Conservation (phyloP, 169 alveolate genomes). For the Eimeria falciformis region DNA sequence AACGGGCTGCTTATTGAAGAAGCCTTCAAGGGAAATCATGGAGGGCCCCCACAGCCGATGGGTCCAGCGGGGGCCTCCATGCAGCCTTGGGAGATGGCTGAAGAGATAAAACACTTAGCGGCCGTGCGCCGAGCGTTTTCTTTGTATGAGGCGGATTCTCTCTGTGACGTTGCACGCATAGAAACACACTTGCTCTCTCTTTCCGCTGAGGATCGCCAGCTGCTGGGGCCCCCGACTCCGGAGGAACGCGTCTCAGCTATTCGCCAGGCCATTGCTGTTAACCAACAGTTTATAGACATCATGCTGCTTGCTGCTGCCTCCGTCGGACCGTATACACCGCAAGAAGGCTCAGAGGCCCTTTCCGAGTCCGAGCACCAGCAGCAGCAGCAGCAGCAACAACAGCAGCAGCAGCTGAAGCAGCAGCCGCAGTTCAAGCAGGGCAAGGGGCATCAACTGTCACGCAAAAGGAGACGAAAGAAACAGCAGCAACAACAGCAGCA, state of each 20-base stretch:
- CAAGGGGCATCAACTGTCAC: background rate
- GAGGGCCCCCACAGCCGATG: background rate
- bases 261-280: slow-evolving; percentile 51
- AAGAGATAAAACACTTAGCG: slow-evolving; percentile 65
- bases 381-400: slow-evolving; percentile 38
- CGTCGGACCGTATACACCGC: slow-evolving; percentile 27
- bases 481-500: slow-evolving; percentile 44
- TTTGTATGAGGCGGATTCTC: slow-evolving; percentile 60
- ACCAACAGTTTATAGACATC: slow-evolving; percentile 75
- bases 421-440: slow-evolving; percentile 11
- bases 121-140: slow-evolving; percentile 61
- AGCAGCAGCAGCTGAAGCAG: slow-evolving; percentile 5
- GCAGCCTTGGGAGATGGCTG: slow-evolving; percentile 40
- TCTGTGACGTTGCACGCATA: slow-evolving; percentile 72
- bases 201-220: slow-evolving; percentile 41
- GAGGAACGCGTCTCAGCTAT: slow-evolving; percentile 42
- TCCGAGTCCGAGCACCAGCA: background rate
- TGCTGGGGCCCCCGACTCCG: slow-evolving; percentile 54
- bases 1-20: background rate
- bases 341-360: background rate
- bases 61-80: background rate
- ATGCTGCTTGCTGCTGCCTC: slow-evolving; percentile 70
- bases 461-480: background rate
- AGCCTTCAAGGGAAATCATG: background rate
- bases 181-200: slow-evolving; percentile 42